Base-by-base conservation (phyloP, 2,329 filamentous ascomycete species). In the Colletotrichum sp. region DNA sequence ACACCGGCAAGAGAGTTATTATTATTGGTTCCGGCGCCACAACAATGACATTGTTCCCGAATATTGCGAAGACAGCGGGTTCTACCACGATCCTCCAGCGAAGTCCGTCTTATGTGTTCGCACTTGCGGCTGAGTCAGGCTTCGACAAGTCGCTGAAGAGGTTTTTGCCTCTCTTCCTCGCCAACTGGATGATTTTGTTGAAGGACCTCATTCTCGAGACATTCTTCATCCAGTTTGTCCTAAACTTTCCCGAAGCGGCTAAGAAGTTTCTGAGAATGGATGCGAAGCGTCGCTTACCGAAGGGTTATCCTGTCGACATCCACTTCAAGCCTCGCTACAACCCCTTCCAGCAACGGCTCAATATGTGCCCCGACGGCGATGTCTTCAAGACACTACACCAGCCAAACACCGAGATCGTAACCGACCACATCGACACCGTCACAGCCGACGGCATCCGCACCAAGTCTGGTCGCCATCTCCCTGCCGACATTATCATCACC, bases 41-140 rank as follows among this genome's bases (percentile, higher is more conserved):
- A 0, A 93, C 95, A 8, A 85, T 96, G 65, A 97, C 95, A 0
- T 88, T 98, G 1, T 83, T 98, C 5, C 95, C 95, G 1, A 90
- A 89, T 63, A 84, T 98, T 62, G 91, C 92, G 1, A 85, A 93
- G 59, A 90, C 89, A 52, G 94, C 94, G 7, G 85, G 84, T 7
- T 89, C 90, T 16, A 92, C 96, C 32, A 96, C 94, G 2, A 95
- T 96, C 91, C 89, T 98, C 4, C 95, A 98, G 84, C 92, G 95
- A 72, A 95, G 92, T 62, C 95, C 95, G 0, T 90, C 89, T 1
- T 96, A 95, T 80, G 89, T 96, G 71, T 79, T 94, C 60, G 86
- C 90, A n/a, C 79, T 92, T 2, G 84, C 89, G 0, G 86, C 88
- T 28, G 80, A 81, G 9, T 86, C 86, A 59, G 72, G 77, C 3